phyloP scores from a whole-genome alignment of 2,329 filamentous ascomycete genomes.

The Colletotrichum musicola region DNA sequence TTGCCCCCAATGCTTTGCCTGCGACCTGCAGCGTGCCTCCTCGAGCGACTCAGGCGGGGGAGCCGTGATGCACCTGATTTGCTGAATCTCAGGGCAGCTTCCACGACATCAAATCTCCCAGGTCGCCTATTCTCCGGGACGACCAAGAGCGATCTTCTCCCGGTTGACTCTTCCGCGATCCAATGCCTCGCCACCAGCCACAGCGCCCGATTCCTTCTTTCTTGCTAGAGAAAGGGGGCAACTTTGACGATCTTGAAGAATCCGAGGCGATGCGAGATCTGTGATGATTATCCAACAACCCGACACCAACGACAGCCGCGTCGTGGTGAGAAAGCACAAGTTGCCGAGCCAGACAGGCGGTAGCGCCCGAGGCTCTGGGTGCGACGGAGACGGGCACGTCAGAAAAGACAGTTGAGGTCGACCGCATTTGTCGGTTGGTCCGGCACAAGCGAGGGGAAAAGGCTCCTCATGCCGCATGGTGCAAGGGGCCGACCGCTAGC shows the following conservation, averaged over 20 bases:
- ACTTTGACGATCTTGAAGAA: not conserved
- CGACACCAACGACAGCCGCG: not conserved
- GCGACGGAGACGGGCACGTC: conserved; percentile 18
- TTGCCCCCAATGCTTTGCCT: not conserved
- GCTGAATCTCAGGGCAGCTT: not conserved
- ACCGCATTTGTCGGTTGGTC: conserved; percentile 38
- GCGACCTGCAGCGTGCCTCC: not conserved
- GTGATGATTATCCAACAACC: not conserved
- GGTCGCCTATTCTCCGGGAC: not conserved
- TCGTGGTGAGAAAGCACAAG: not conserved
- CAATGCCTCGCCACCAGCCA: not conserved
- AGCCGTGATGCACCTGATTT: not conserved
- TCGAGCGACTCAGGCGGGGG: not conserved
- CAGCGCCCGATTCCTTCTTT: not conserved
- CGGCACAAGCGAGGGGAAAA: conserved; percentile 26
- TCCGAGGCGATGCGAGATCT: not conserved
- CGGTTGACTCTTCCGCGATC: conserved; percentile 1
- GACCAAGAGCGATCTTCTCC: not conserved
- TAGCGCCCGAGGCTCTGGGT: conserved; percentile 3
- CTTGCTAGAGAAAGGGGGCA: conserved; percentile 9
- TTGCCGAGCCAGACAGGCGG: not conserved
- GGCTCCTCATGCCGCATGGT: conserved; percentile 25
- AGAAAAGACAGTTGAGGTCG: conserved; percentile 35
- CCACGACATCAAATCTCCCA: not conserved
- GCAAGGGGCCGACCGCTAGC: conserved; percentile 27